phyloP scores from a whole-genome alignment of 371 early-diverging fungal species.

The Mortierella sp. region DNA sequence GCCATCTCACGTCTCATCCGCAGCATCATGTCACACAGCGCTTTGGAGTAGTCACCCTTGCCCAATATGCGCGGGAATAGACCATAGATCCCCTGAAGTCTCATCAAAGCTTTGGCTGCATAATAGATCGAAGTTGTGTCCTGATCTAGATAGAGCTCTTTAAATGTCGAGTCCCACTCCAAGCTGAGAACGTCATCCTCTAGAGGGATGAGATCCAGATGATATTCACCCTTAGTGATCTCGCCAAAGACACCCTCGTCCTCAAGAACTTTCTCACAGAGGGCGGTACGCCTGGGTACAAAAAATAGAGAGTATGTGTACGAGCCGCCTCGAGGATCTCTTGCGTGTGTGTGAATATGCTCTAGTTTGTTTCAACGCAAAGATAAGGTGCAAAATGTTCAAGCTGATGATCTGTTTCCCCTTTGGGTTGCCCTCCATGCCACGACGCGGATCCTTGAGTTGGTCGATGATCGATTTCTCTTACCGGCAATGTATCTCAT shows the following conservation, averaged over 20 bases:
- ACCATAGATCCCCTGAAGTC: slow-evolving; percentile 87
- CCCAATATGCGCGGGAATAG: slow-evolving; percentile 90
- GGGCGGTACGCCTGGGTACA: slow-evolving; percentile 87
- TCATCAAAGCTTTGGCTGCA: slow-evolving; percentile 87
- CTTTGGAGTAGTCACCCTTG: slow-evolving; percentile 87
- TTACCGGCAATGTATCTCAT: slow-evolving; percentile 89
- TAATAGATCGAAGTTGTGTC: slow-evolving; percentile 85
- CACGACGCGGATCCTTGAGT: no score
- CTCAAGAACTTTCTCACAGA: slow-evolving; percentile 90
- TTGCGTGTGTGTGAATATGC: slow-evolving; percentile 50
- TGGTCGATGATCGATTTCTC: not conserved
- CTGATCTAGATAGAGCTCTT: slow-evolving; percentile 81
- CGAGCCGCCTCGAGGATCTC: slow-evolving; percentile 29
- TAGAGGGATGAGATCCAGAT: slow-evolving; percentile 90
- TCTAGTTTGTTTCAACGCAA: slow-evolving; percentile 14
- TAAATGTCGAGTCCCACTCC: slow-evolving; percentile 85
- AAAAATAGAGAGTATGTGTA: slow-evolving; percentile 79
- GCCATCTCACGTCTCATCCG: slow-evolving; percentile 87
- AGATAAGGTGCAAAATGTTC: not conserved
- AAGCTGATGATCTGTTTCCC: no score
- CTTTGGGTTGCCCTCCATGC: no score
- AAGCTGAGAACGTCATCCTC: slow-evolving; percentile 93
- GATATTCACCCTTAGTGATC: slow-evolving; percentile 86
- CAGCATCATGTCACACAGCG: slow-evolving; percentile 81
- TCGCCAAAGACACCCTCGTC: slow-evolving; percentile 92